Evolutionary conservation across 306 rosid species (phyloP).

Genomic region (Lagenaria siceraria): DNA sequence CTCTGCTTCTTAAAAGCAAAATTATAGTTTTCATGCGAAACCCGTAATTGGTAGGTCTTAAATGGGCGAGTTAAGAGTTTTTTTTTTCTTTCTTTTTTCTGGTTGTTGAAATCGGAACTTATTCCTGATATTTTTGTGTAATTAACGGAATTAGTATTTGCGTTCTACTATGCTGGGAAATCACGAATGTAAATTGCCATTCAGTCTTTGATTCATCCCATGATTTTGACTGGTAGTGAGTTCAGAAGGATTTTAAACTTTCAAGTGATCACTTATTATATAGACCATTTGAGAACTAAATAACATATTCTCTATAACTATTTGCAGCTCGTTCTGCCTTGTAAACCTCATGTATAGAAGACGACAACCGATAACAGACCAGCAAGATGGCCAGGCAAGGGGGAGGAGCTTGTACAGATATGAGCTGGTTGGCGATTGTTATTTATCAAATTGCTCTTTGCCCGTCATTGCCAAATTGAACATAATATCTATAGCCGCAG

Average conservation of each 20-base stretch:
- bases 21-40: not conserved
- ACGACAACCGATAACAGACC: not conserved
- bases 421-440: not conserved
- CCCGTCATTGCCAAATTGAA: not conserved
- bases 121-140: not conserved
- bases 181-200: not conserved
- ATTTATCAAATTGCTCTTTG: not conserved
- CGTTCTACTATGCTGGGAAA: not conserved
- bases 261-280: not conserved
- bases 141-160: not conserved
- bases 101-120: not conserved
- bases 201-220: not conserved
- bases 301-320: not conserved
- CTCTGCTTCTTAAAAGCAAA: not conserved
- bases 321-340: not conserved
- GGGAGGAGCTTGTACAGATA: not conserved
- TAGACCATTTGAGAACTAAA: not conserved
- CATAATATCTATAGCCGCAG: not conserved
- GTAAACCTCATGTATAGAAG: not conserved
- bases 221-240: not conserved
- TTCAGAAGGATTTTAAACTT: not conserved
- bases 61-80: not conserved
- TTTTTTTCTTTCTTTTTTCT: not conserved
- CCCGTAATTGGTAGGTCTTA: not conserved
- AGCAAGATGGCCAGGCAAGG: not conserved